Conservation (phyloP, 495 filamentous ascomycete genomes). For the Clavariopsis aquatica region DNA sequence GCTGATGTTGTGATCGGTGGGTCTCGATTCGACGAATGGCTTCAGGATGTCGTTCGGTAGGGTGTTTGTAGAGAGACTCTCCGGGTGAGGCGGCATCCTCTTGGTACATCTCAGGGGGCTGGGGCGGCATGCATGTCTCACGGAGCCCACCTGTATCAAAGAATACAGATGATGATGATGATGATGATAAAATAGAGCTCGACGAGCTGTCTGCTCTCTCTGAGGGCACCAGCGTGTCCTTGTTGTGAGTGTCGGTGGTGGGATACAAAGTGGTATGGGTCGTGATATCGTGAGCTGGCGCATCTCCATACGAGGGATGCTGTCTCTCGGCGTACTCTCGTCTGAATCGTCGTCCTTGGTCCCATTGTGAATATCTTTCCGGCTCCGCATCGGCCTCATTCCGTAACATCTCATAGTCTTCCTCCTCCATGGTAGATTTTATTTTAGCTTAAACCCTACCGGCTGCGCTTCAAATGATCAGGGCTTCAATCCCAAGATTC, state of each 20-base stretch:
- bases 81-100: neutral
- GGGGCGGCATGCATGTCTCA: slow-evolving; percentile 2
- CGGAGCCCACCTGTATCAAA: neutral
- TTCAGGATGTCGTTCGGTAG: slow-evolving; percentile 27
- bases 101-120: neutral
- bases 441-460: too few species aligned
- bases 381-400: slow-evolving; percentile 25
- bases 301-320: neutral
- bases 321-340: neutral
- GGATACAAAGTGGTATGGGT: too few species aligned
- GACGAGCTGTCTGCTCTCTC: slow-evolving; percentile 9
- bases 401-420: slow-evolving; percentile 23
- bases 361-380: slow-evolving; percentile 23
- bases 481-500: too few species aligned
- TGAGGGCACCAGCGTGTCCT: too few species aligned
- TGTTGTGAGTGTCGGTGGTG: too few species aligned
- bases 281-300: too few species aligned
- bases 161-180: neutral
- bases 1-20: slow-evolving; percentile 18
- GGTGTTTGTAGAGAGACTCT: slow-evolving; percentile 10
- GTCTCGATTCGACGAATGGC: slow-evolving; percentile 29
- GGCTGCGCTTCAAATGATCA: too few species aligned
- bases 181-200: neutral
- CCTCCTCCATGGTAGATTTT: slow-evolving; percentile 18
- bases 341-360: slow-evolving; percentile 10